Evolutionary conservation across 1,139 yeast species (phyloP).

Genomic region (Yamadazyma kanchanaburiensis): DNA sequence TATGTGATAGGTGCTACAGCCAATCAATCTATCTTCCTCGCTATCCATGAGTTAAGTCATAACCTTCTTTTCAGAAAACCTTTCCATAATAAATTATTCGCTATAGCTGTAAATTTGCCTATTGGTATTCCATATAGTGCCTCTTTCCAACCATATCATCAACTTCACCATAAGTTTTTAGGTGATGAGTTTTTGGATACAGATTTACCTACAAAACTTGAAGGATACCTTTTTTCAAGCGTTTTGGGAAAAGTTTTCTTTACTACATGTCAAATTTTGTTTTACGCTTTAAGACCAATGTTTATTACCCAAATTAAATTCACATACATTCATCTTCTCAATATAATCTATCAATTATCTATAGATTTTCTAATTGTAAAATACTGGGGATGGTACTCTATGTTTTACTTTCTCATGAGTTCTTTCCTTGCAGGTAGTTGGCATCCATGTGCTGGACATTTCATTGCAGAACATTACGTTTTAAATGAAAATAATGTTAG

Average conservation of each 20-base stretch:
- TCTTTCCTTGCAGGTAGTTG: constrained; percentile 87
- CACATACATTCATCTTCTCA: constrained; percentile 70
- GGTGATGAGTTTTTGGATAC: constrained; percentile 88
- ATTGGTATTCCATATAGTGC: constrained; percentile 91
- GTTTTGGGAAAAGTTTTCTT: constrained; percentile 86
- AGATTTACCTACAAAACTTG: constrained; percentile 78
- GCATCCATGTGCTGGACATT: constrained; percentile 95
- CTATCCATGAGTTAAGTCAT: constrained; percentile 86
- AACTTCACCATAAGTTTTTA: constrained; percentile 83
- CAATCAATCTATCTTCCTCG: constrained; percentile 78
- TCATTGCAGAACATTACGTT: constrained; percentile 90
- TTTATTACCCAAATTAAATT: constrained; percentile 72
- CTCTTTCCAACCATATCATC: constrained; percentile 88
- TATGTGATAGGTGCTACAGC: constrained; percentile 84
- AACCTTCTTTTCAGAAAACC: constrained; percentile 84
- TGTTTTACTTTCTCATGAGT: constrained; percentile 67
- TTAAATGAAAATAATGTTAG: constrained; percentile 56
- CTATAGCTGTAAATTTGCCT: constrained; percentile 77
- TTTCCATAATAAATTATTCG: constrained; percentile 68
- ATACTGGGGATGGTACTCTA: constrained; percentile 61
- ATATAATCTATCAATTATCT: constrained; percentile 56
- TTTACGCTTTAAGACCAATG: constrained; percentile 89
- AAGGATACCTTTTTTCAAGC: constrained; percentile 70
- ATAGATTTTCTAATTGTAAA: constrained; percentile 58
- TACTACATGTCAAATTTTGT: constrained; percentile 84